Evolutionary conservation across 2,329 filamentous ascomycete species (phyloP), one percentile per base, ranked within the genome.

Genomic region (Aureobasidium sp.): DNA sequence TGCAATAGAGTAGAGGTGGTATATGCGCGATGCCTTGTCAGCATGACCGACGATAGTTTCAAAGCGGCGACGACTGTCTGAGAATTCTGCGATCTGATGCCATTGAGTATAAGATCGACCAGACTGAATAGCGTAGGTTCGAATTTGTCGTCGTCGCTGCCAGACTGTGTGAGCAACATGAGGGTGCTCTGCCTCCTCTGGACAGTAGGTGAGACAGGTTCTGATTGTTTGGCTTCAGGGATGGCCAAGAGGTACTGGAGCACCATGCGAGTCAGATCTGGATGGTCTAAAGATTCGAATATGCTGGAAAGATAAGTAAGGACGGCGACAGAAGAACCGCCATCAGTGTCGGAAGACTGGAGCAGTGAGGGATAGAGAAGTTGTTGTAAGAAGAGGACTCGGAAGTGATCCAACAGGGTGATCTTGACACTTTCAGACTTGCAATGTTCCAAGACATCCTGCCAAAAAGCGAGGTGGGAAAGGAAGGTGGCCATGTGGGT

Each of bases 391-490:
- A 99, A 99, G 37, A 99, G 85, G 68, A 97, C 89, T 72, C 97
- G 92, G 71, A 99, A 99, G 75, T 99, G 94, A 72, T 99, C 94
- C 36, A 99, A 81, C 56, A 99, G 79, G 0, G 92, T 97, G 67
- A 90, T 90, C 72, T 93, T 94, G 68, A 99, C 91, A 71, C 97
- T 93, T 1, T 87, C 81, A 3, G 93, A 97, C 69, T 87, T 86
- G 77, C 94, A 99, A 75, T 97, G 93, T 73, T 97, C 94, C 64
- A 99, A 79, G 37, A 97, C 92, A 73, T 99, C 94, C 76, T 99
- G 94, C 94, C 94, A 99, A 72, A 99, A 99, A 6, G 95, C 80
- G 53, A 99, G 82, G 71, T 97, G 95, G 0, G 94, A 96, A 45
- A 99, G 81, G 70, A 99, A 99, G 0, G 92, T 96, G 61, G 93